Percentiles rank a stretch among this genome's conserved stretches.
phyloP scores from a whole-genome alignment of 805 yeast species.

The Pichia deserticola region DNA sequence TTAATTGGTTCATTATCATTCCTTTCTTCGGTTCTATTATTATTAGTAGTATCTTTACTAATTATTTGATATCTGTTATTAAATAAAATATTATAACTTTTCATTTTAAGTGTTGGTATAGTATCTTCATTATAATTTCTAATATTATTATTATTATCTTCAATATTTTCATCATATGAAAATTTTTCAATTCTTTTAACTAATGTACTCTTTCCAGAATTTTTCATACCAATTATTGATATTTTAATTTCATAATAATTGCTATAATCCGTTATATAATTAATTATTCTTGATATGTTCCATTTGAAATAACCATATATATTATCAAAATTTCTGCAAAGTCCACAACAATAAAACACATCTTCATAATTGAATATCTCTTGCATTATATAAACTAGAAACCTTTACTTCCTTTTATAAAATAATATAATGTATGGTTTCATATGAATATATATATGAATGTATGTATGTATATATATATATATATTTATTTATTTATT shows the following conservation, averaged over 20 bases:
- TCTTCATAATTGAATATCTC: no score
- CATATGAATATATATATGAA: no score
- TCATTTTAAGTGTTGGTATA: constrained; percentile 20
- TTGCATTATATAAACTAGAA: no score
- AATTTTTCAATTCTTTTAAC: constrained; percentile 12
- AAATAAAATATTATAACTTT: constrained; percentile 11
- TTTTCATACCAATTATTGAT: constrained; percentile 24
- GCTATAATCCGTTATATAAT: background rate
- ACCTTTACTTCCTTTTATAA: no score
- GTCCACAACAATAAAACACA: no score
- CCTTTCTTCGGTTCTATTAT: background rate
- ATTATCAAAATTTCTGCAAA: no score
- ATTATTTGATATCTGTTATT: no score
- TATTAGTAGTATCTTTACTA: no score
- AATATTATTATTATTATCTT: background rate
- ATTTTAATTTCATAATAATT: constrained; percentile 19
- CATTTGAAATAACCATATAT: no score
- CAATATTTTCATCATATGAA: constrained; percentile 3
- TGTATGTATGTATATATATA: no score
- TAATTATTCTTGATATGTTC: background rate
- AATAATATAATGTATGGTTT: no score
- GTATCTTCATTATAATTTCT: background rate
- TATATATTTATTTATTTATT: no score
- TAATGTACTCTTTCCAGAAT: constrained; percentile 27
- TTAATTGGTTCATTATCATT: background rate